Conservation (phyloP, 1,139 yeast genomes). For the Pichia sp. region DNA sequence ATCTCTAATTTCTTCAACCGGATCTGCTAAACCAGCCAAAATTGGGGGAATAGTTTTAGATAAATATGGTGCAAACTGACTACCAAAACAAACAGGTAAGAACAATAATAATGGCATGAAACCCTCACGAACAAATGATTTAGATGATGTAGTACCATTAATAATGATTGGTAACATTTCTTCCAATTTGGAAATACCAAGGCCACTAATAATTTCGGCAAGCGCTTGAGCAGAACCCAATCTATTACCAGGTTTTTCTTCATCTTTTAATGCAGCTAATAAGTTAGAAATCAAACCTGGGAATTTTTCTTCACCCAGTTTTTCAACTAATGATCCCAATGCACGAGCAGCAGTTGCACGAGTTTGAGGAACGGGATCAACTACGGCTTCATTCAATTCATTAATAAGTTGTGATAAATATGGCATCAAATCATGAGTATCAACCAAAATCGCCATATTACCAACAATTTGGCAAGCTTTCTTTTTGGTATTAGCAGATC, state of each 20-base stretch:
- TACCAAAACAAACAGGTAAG: constrained; percentile 91
- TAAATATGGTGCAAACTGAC: constrained; percentile 86
- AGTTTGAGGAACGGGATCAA: constrained; percentile 96
- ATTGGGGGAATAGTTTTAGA: constrained; percentile 84
- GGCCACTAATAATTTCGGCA: constrained; percentile 87
- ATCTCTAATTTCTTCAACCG: constrained; percentile 80
- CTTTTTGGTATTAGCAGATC: constrained; percentile 87
- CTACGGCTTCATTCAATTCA: constrained; percentile 91
- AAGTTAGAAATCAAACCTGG: constrained; percentile 85
- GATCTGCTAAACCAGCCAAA: constrained; percentile 84
- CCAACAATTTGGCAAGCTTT: constrained; percentile 98
- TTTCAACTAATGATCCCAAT: constrained; percentile 90
- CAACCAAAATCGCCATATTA: constrained; percentile 95
- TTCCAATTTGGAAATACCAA: constrained; percentile 82
- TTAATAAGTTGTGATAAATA: constrained; percentile 70
- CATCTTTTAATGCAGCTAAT: constrained; percentile 71
- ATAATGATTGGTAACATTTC: constrained; percentile 79
- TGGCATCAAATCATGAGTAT: constrained; percentile 76
- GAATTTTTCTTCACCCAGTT: constrained; percentile 93
- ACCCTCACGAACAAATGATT: constrained; percentile 79
- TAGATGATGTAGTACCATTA: constrained; percentile 60
- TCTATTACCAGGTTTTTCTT: constrained; percentile 80
- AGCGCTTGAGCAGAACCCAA: constrained; percentile 97
- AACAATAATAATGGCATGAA: constrained; percentile 86
- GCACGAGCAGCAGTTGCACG: constrained; percentile 98